Conservation (phyloP, 2,329 filamentous ascomycete genomes). For the Colletotrichum sp. region DNA sequence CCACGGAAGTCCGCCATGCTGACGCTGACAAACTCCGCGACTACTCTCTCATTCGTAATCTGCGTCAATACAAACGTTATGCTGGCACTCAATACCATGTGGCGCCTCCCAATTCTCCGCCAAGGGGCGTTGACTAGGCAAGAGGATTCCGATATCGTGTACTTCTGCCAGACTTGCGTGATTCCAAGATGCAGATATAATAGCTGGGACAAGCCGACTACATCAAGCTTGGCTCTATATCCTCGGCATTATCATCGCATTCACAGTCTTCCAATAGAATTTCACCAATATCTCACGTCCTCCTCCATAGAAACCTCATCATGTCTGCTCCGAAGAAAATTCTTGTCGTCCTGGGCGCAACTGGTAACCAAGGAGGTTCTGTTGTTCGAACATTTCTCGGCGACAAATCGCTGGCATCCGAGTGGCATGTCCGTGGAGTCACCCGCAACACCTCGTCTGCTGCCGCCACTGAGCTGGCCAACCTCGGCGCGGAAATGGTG, state of each 20-base stretch:
- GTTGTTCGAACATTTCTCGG: background rate
- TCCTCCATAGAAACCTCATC: too few relatives aligned
- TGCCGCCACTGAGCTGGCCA: constrained; percentile 42
- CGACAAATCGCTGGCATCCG: background rate
- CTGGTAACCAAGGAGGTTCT: background rate
- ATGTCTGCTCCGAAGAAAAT: background rate
- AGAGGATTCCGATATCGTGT: background rate
- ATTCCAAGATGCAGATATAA: background rate
- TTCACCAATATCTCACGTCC: background rate
- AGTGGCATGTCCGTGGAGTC: constrained; percentile 42
- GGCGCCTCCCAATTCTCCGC: background rate
- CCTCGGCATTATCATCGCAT: background rate
- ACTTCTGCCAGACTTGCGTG: background rate
- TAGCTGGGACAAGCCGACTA: background rate
- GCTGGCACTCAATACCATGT: background rate
- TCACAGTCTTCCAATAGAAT: background rate
- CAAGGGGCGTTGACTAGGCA: background rate
- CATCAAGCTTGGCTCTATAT: background rate
- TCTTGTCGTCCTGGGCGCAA: background rate
- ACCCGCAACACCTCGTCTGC: constrained; percentile 49
- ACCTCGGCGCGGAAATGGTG: constrained; percentile 46
- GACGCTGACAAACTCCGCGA: background rate
- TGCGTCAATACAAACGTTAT: background rate
- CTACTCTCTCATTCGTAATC: background rate
- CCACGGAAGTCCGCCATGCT: background rate